Evolutionary conservation across 768 basidiomycete species (phyloP), one percentile per base, ranked within the genome.

Genomic region (Rubroboletus satanas): DNA sequence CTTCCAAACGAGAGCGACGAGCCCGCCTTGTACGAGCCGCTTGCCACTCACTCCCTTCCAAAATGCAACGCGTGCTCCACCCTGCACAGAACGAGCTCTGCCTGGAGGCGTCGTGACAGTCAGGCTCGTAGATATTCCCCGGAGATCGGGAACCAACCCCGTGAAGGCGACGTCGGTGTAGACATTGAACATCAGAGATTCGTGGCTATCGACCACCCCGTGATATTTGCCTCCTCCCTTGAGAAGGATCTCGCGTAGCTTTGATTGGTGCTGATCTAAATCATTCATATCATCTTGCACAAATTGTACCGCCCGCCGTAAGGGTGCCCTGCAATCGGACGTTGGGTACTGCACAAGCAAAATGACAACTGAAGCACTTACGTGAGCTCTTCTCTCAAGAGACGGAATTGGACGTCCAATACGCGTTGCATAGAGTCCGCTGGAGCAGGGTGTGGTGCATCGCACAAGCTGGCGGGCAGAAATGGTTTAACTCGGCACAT

Each of bases 341-440:
- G 35, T 58, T 35, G 37, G 45, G 33, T 45, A 33, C n/a, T 7
- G 18, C 12, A n/a, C 31, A 29, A 26, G 7, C 4, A 32, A n/a
- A 15, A 21, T 0, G 39, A 37, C 7, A 43, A 43, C 4, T 2
- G 2, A n/a, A 6, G 15, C 7, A 64, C 81, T 23, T 61, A 86
- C 81, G 78, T 85, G 17, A 87, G 70, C 52, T 91, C 89, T 58
- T 90, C 89, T 36, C 89, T 75, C 35, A 91, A 71, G 0, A 90
- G 75, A 33, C 89, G 81, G 66, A 87, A 91, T 59, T 91, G 87
- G 4, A 85, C 79, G 54, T 92, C 90, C 11, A 90, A 70, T 21
- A 85, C 72, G 8, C 83, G 74, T 52, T 86, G 77, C 80, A 90
- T 88, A 23, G 81, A 82, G 15, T 77, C 76, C 4, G 68, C 57